Evolutionary conservation across 1,139 yeast genomes (phyloP).

Genomic region (Suhomyces bolitotheri): DNA sequence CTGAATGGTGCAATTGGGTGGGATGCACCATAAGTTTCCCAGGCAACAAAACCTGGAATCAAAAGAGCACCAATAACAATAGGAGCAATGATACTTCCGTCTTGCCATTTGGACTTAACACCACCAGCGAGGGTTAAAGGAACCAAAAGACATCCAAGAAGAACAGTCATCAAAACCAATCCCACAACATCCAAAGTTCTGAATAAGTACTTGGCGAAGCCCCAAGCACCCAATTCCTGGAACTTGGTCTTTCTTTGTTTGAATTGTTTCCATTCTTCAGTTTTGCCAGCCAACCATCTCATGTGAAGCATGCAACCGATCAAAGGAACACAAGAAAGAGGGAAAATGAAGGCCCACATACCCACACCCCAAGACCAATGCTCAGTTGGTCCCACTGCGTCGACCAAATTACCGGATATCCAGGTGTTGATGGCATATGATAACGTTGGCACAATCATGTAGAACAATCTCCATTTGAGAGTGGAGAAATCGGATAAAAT

Average conservation of each 20-base stretch:
- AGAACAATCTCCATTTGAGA: conserved; percentile 26
- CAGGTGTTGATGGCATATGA: conserved; percentile 28
- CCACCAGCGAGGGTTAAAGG: conserved; percentile 45
- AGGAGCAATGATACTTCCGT: conserved; percentile 37
- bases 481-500: conserved; percentile 24
- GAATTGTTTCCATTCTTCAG: conserved; percentile 35
- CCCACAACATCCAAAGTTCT: conserved; percentile 41
- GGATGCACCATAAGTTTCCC: conserved; percentile 34
- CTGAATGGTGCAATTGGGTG: conserved; percentile 35
- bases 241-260: conserved; percentile 22
- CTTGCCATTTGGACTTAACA: conserved; percentile 28
- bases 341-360: conserved; percentile 45
- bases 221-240: conserved; percentile 26
- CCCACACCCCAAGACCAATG: conserved; percentile 38
- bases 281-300: conserved; percentile 36
- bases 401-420: conserved; percentile 22
- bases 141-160: conserved; percentile 39
- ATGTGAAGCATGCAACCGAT: conserved; percentile 33
- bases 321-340: conserved; percentile 37
- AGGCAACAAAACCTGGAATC: conserved; percentile 32
- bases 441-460: conserved; percentile 23
- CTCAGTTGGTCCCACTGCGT: conserved; percentile 13
- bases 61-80: conserved; percentile 39
- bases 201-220: conserved; percentile 28
- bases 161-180: conserved; percentile 29